phyloP scores from a whole-genome alignment of 306 rosid genomes.

The Sophora flavescens region DNA sequence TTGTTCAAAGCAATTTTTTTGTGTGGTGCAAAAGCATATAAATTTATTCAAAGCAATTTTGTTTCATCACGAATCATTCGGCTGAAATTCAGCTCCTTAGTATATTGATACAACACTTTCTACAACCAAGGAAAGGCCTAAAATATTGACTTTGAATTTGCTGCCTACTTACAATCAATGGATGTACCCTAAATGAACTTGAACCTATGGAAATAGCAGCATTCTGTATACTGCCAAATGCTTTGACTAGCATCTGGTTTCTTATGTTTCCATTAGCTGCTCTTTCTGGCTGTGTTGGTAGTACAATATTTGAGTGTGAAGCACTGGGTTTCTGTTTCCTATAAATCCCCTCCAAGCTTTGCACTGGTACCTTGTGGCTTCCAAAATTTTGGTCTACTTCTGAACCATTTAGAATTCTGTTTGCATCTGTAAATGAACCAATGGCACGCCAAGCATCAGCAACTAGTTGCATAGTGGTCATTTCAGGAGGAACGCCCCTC shows the following conservation, averaged over 20 bases:
- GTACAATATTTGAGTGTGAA: slow-evolving; percentile 48
- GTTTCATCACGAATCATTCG: slow-evolving; percentile 24
- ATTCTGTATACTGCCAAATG: slow-evolving; percentile 47
- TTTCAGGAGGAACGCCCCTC: slow-evolving; percentile 65
- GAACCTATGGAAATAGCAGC: slow-evolving; percentile 52
- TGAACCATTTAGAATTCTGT: slow-evolving; percentile 56
- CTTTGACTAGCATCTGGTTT: slow-evolving; percentile 60
- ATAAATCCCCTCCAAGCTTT: slow-evolving; percentile 50
- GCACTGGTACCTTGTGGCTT: slow-evolving; percentile 49
- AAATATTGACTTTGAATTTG: slow-evolving; percentile 56
- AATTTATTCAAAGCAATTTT: too few relatives aligned
- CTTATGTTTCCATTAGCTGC: slow-evolving; percentile 57
- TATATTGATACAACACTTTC: slow-evolving; percentile 56
- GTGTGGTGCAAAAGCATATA: too few relatives aligned
- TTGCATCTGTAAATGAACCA: slow-evolving; percentile 66
- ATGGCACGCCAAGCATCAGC: slow-evolving; percentile 89
- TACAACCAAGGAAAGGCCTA: slow-evolving; percentile 59
- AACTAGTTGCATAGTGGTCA: slow-evolving; percentile 75
- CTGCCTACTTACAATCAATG: slow-evolving; percentile 57
- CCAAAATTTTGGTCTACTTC: slow-evolving; percentile 40
- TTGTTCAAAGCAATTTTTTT: neutral
- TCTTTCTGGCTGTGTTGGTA: slow-evolving; percentile 59
- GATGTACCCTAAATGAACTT: slow-evolving; percentile 50
- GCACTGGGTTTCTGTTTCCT: slow-evolving; percentile 56
- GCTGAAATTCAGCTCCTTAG: slow-evolving; percentile 48